Evolutionary conservation across 176 grass and related monocot species (phyloP).

Genomic region (Musa schizocarpa): DNA sequence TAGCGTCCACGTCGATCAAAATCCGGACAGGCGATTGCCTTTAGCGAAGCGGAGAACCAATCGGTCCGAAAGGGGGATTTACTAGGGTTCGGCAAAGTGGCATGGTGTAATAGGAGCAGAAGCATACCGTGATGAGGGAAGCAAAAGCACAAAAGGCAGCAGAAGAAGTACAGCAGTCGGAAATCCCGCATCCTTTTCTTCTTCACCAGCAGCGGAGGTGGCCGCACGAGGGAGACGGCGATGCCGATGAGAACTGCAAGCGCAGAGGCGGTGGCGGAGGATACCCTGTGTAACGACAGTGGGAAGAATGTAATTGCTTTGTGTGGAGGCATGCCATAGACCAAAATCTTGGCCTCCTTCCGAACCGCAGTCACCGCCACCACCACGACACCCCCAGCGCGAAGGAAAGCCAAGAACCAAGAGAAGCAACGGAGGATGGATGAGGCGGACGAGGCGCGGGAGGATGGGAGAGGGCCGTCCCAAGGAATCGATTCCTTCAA

Average conservation of each 20-base stretch:
- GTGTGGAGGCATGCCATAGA: constrained; percentile 14
- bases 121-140: neutral
- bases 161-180: neutral
- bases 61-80: neutral
- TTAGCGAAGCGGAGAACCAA: neutral
- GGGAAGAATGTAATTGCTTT: neutral
- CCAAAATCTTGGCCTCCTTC: constrained; percentile 1
- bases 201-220: neutral
- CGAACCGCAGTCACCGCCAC: neutral
- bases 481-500: too few species aligned
- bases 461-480: neutral
- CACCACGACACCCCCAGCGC: neutral
- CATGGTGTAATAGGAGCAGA: too few species aligned
- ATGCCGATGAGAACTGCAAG: neutral
- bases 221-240: neutral
- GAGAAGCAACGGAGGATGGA: neutral
- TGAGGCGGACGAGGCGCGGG: neutral
- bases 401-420: neutral
- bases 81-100: too few species aligned
- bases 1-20: neutral
- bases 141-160: neutral
- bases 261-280: neutral
- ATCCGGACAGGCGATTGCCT: neutral
- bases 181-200: neutral
- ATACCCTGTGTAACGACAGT: neutral